phyloP scores from a whole-genome alignment of 192 early-diverging fungal species.

The Umbelopsis sp. region DNA sequence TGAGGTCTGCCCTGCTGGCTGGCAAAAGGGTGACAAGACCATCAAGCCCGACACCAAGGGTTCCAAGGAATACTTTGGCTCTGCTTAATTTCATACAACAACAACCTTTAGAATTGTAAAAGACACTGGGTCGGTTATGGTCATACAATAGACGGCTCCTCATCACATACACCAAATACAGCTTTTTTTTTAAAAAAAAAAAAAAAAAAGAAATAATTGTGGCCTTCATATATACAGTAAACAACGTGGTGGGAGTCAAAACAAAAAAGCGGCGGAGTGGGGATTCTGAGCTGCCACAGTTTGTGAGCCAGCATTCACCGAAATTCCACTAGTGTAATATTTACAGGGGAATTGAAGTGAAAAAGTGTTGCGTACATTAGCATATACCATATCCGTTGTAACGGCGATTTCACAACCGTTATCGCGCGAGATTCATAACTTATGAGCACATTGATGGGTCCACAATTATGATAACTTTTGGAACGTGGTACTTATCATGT shows the following conservation, averaged over 20 bases:
- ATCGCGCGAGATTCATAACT: background rate
- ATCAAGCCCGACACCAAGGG: conserved; percentile 72
- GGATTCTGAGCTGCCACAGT: background rate
- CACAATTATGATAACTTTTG: no score
- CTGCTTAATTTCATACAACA: conserved; percentile 6
- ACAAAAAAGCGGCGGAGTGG: conserved; percentile 7
- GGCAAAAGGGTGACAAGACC: conserved; percentile 74
- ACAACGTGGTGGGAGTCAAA: conserved; percentile 5
- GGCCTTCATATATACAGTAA: background rate
- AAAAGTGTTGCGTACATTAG: background rate
- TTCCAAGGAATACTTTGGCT: conserved; percentile 71
- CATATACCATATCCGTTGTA: background rate
- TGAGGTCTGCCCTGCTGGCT: conserved; percentile 85
- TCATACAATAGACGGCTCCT: conserved; percentile 7
- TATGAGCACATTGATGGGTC: no score
- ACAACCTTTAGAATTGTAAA: background rate
- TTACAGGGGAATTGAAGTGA: background rate
- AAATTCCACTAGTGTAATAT: no score
- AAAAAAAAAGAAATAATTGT: background rate
- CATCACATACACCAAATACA: background rate
- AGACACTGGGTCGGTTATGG: background rate
- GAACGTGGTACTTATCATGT: no score
- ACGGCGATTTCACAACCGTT: background rate
- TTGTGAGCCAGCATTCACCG: no score
- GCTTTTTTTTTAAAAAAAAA: background rate